A percentile compares a stretch with the other conserved stretches of the same genome.
These are phyloP conservation scores for Xylaria nigripes DNA, from an alignment of 495 filamentous ascomycete genomes.

Conservation along the genomic window DNA sequence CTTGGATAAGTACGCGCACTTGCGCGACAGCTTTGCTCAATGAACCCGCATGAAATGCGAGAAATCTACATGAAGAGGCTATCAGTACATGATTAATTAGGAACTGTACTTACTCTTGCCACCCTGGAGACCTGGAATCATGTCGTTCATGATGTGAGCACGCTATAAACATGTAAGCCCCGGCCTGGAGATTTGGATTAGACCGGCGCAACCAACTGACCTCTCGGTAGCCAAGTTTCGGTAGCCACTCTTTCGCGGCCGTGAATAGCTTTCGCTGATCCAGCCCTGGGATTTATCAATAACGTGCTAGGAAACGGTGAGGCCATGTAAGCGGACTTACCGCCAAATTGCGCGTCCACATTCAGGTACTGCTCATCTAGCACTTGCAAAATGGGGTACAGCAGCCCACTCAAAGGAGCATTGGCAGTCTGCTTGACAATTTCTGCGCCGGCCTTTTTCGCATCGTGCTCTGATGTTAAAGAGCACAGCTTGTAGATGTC, in stretches of 20 bases:
- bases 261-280: constrained; percentile 91
- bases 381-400: constrained; percentile 86
- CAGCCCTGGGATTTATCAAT: constrained; percentile 28
- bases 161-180: constrained; percentile 32
- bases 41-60: not conserved
- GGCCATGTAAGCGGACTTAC: constrained; percentile 15
- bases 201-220: constrained; percentile 16
- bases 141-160: constrained; percentile 83
- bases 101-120: constrained; percentile 52
- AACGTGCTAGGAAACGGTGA: not conserved
- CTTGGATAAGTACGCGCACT: not conserved
- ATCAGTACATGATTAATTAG: not conserved
- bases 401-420: constrained; percentile 64
- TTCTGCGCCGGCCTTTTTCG: constrained; percentile 82
- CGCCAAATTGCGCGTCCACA: constrained; percentile 73
- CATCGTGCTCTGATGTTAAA: constrained; percentile 56
- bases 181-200: not conserved
- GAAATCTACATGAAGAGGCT: not conserved
- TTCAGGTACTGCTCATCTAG: constrained; percentile 86
- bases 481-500: constrained; percentile 60
- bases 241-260: constrained; percentile 66
- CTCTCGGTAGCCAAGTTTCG: constrained; percentile 60
- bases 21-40: not conserved
- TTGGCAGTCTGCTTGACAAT: constrained; percentile 84
- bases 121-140: constrained; percentile 82